Conservation (phyloP, 2,329 filamentous ascomycete species). For the Sclerotiophoma versabilis region DNA sequence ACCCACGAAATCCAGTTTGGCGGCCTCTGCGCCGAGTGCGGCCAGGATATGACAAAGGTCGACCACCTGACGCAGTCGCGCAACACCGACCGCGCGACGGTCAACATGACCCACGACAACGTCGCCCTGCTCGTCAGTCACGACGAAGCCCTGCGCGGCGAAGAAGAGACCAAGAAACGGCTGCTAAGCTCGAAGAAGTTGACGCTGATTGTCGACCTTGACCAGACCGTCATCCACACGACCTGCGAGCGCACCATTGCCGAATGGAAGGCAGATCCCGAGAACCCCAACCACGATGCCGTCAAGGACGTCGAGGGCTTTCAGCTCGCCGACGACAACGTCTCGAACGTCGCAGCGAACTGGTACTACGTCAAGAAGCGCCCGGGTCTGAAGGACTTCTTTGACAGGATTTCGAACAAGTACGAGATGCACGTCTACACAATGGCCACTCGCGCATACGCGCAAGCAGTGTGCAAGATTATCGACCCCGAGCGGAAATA, state of each 20-base stretch:
- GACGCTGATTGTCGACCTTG: slow-evolving; percentile 92
- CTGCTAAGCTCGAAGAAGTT: slow-evolving; percentile 83
- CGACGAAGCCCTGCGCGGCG: slow-evolving; percentile 78
- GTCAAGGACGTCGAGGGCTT: slow-evolving; percentile 89
- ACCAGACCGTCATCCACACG: slow-evolving; percentile 98
- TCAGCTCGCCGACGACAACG: slow-evolving; percentile 80
- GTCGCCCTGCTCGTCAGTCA: slow-evolving; percentile 84
- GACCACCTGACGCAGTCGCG: slow-evolving; percentile 81
- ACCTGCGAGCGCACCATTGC: slow-evolving; percentile 95
- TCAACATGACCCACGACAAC: slow-evolving; percentile 95
- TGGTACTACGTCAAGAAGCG: slow-evolving; percentile 99
- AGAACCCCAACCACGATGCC: slow-evolving; percentile 88
- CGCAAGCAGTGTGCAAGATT: slow-evolving; percentile 87
- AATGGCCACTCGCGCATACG: slow-evolving; percentile 98
- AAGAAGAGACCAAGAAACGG: slow-evolving; percentile 85
- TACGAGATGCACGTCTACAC: slow-evolving; percentile 99
- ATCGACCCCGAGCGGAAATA: slow-evolving; percentile 89
- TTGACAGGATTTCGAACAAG: slow-evolving; percentile 76
- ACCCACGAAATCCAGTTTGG: slow-evolving; percentile 90
- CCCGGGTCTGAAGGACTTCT: slow-evolving; percentile 81
- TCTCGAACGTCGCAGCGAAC: slow-evolving; percentile 46
- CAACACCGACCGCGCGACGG: slow-evolving; percentile 85
- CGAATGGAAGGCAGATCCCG: slow-evolving; percentile 89
- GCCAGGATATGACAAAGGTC: slow-evolving; percentile 92
- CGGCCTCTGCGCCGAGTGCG: slow-evolving; percentile 89